Percentiles rank a stretch among this genome's conserved stretches.
Conservation (phyloP, 805 yeast species). For the Saturnispora zaruensis region DNA sequence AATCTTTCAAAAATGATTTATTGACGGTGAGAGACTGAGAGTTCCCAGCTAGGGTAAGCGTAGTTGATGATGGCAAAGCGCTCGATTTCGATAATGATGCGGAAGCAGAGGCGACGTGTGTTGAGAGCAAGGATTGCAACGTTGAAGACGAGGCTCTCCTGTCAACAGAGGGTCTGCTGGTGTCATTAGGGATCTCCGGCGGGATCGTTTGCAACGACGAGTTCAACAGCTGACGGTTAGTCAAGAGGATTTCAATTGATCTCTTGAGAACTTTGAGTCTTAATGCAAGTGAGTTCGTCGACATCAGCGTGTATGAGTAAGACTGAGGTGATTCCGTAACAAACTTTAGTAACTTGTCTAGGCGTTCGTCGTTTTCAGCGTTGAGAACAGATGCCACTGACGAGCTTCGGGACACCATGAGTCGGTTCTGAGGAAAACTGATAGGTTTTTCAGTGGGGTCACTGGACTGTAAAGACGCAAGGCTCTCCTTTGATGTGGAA, state of each 20-base stretch:
- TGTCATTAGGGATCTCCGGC: neutral
- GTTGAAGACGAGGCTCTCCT: constrained; percentile 41
- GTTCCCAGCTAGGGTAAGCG: constrained; percentile 12
- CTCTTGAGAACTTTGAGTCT: constrained; percentile 67
- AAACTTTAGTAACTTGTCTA: constrained; percentile 34
- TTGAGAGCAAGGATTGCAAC: constrained; percentile 36
- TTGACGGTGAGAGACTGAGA: constrained; percentile 6
- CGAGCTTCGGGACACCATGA: constrained; percentile 3
- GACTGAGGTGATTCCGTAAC: constrained; percentile 79
- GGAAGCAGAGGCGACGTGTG: constrained; percentile 5
- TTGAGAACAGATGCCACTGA: neutral
- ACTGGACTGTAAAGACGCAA: neutral
- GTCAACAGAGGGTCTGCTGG: constrained; percentile 22
- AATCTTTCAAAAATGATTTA: constrained; percentile 30
- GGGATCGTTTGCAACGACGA: constrained; percentile 16
- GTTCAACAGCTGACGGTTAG: constrained; percentile 42
- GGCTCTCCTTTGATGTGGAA: constrained; percentile 11
- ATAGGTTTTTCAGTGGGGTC: neutral
- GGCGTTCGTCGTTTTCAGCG: neutral
- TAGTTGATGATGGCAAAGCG: neutral
- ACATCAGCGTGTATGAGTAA: constrained; percentile 73
- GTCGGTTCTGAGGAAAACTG: constrained; percentile 2
- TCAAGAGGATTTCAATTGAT: constrained; percentile 64
- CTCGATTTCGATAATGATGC: neutral
- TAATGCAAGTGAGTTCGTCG: constrained; percentile 72